Evolutionary conservation across 768 basidiomycete species (phyloP).

Genomic region (Mycena chlorophos): DNA sequence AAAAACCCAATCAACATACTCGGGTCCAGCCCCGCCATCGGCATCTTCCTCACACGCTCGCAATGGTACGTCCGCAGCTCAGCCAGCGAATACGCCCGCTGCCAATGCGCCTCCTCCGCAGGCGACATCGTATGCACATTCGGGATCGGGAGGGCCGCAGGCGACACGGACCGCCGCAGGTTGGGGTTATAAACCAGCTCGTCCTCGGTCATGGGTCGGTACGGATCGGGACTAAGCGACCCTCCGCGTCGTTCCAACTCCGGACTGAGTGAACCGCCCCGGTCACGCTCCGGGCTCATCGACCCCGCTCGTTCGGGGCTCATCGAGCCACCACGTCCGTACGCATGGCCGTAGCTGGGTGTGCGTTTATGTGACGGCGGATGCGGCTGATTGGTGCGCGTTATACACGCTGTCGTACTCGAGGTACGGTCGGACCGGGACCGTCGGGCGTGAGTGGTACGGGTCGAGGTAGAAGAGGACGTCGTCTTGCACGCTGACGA

Average conservation of each 20-base stretch:
- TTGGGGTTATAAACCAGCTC: slow-evolving; percentile 7
- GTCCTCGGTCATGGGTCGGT: slow-evolving; percentile 17
- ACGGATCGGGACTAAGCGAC: slow-evolving; percentile 10
- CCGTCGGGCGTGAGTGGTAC: slow-evolving; percentile 55
- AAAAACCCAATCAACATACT: slow-evolving; percentile 96
- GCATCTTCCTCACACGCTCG: slow-evolving; percentile 93
- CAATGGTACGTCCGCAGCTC: slow-evolving; percentile 95
- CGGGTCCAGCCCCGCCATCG: slow-evolving; percentile 83
- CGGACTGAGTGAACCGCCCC: neutral
- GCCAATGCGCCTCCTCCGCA: slow-evolving; percentile 60
- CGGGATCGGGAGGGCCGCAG: neutral
- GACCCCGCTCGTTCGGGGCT: slow-evolving; percentile 6
- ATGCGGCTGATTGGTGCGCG: too few species aligned
- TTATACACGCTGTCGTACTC: neutral
- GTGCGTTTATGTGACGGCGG: too few species aligned
- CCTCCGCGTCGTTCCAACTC: slow-evolving; percentile 5
- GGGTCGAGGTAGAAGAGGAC: slow-evolving; percentile 59
- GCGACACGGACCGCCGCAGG: neutral
- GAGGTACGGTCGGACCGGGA: slow-evolving; percentile 46
- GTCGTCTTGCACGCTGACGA: slow-evolving; percentile 70
- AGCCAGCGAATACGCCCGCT: slow-evolving; percentile 64
- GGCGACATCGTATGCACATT: slow-evolving; percentile 33
- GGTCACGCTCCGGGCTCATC: slow-evolving; percentile 5
- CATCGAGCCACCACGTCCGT: slow-evolving; percentile 8
- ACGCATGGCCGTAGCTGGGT: too few species aligned